A percentile compares a stretch with the other conserved stretches of the same genome.
These are phyloP conservation scores for Vaccinium vitisidaea DNA, from an alignment of 148 eudicot genomes.

Conservation along the genomic window DNA sequence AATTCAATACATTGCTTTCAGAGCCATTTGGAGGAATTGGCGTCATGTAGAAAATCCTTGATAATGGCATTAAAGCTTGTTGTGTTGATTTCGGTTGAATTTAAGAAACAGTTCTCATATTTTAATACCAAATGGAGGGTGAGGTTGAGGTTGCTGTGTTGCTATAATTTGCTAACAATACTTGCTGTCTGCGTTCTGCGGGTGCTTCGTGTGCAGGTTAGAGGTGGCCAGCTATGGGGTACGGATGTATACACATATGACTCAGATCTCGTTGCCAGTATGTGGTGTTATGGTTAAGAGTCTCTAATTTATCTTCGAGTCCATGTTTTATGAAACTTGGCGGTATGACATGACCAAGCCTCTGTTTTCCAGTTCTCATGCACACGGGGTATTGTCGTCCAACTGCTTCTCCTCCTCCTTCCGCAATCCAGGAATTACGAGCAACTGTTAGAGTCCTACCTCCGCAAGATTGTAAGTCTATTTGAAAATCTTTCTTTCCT, in stretches of 20 bases:
- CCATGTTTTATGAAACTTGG: background rate
- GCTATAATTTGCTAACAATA: background rate
- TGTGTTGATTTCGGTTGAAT: background rate
- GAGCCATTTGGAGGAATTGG: background rate
- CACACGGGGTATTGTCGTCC: slow-evolving; percentile 96
- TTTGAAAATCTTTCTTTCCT: slow-evolving; percentile 30
- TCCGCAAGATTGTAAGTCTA: slow-evolving; percentile 83
- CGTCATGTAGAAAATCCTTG: background rate
- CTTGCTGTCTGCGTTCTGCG: slow-evolving; percentile 8
- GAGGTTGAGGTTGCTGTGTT: background rate
- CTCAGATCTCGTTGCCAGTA: slow-evolving; percentile 99
- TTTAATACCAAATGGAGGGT: no score
- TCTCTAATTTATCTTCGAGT: background rate
- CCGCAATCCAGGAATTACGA: slow-evolving; percentile 83
- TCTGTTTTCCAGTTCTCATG: slow-evolving; percentile 73
- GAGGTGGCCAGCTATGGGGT: slow-evolving; percentile 99
- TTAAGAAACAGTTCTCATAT: background rate
- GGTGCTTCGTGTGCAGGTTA: slow-evolving; percentile 59
- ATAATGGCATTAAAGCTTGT: background rate
- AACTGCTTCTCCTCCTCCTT: slow-evolving; percentile 83
- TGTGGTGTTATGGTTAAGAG: slow-evolving; percentile 21
- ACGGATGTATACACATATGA: slow-evolving; percentile 97
- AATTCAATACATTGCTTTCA: background rate
- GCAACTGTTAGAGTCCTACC: slow-evolving; percentile 85
- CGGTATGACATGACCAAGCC: slow-evolving; percentile 10